Base-by-base conservation (phyloP, 2,329 filamentous ascomycete genomes). In the Elsinoe necatrix region DNA sequence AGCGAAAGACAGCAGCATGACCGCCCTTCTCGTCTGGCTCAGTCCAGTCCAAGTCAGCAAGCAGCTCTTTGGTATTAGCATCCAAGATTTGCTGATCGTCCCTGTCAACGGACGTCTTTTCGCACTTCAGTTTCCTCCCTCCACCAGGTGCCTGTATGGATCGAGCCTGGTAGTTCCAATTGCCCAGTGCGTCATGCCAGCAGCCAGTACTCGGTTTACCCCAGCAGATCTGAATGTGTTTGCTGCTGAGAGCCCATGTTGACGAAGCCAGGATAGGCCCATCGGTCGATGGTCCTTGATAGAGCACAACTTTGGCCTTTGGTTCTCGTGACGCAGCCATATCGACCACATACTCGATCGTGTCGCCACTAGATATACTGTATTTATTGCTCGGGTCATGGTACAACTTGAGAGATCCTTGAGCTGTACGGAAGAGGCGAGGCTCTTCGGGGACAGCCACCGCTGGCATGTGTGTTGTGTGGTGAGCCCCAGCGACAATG, bases 171-270 rank as follows among this genome's bases (percentile, higher is more conserved):
- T 50, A 21, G 16, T 50, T 50, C 45, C 45, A 50, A 31, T 50
- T 50, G 12, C 45, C 45, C 14, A 50, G 27, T 34, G 45, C 45
- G 14, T 50, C 27, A 31, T 50, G 45, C 45, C 45, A 50, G 4
- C 25, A 11, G 7, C 45, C 25, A 31, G 4, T 31, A 7, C 4
- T 12, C 25, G 45, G 45, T 12, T 34, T 50, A 16, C 45, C 45
- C 45, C 45, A 50, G 25, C 45, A 50, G 25, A 50, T 50, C 16
- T 50, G 45, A 12, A 50, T 50, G 45, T 50, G 45, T 20, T 50
- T 50, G 45, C 45, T 50, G 25, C 25, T 50, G 3, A 50, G 16
- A 4, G 25, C 45, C 45, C 45, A 50, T 3, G 23, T 34, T 16
- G 45, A 23, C 25, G 45, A 31, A 50, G 45, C 45, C 9, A 50